phyloP scores from a whole-genome alignment of 139 green algal species.

The Pedinophyceae sp. region DNA sequence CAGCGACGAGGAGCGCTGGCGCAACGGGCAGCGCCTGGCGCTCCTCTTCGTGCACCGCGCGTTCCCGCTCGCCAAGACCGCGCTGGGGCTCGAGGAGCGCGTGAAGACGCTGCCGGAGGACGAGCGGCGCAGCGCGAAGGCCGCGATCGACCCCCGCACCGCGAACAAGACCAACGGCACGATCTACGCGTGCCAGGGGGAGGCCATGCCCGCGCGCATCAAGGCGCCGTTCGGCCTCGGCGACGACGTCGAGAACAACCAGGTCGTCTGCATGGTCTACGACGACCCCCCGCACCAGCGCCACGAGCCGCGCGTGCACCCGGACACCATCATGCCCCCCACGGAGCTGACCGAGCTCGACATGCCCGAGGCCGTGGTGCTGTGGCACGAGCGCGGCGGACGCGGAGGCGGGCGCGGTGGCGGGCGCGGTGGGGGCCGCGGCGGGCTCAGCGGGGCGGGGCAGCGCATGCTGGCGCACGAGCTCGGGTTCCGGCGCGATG shows the following conservation, averaged over 20 bases:
- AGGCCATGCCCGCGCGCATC: conserved; percentile 55
- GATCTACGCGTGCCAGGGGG: conserved; percentile 40
- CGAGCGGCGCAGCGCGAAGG: neutral
- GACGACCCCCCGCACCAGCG: conserved; percentile 31
- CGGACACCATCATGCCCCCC: conserved; percentile 18
- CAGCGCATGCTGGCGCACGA: too few species aligned
- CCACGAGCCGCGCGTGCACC: conserved; percentile 31
- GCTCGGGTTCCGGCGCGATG: too few species aligned
- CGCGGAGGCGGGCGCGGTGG: conserved; percentile 3
- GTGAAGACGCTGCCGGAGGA: neutral
- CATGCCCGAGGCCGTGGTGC: conserved; percentile 17
- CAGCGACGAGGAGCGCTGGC: conserved; percentile 14
- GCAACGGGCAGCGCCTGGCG: conserved; percentile 47
- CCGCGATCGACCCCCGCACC: conserved; percentile 15
- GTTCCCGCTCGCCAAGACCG: neutral
- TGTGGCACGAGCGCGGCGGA: conserved; percentile 33
- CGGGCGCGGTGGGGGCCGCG: too few species aligned
- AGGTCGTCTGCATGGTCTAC: conserved; percentile 48
- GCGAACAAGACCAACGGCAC: conserved; percentile 48
- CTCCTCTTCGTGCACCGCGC: conserved; percentile 48
- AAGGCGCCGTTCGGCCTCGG: conserved; percentile 47
- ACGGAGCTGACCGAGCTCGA: conserved; percentile 20
- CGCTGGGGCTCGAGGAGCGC: neutral
- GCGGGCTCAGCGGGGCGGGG: too few species aligned
- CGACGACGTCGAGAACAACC: conserved; percentile 55